Evolutionary conservation across 2,329 filamentous ascomycete genomes (phyloP).

Genomic region (Sclerotinia glacialis): DNA sequence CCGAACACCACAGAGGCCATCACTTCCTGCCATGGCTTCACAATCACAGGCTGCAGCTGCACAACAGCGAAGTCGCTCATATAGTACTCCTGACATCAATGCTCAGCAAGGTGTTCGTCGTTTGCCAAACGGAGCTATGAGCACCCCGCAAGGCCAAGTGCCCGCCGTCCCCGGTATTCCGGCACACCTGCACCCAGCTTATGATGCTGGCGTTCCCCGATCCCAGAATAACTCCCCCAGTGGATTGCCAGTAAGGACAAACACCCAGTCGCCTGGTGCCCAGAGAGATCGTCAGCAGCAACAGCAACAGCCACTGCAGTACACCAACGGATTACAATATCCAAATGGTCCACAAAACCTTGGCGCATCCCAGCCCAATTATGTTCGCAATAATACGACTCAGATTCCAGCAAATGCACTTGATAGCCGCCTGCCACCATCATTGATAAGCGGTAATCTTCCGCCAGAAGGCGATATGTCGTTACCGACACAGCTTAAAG

Average conservation of each 20-base stretch:
- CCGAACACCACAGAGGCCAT: conserved; percentile 71
- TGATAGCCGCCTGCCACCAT: conserved; percentile 45
- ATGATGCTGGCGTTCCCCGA: conserved; percentile 65
- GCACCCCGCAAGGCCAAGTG: conserved; percentile 43
- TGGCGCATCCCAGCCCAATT: conserved; percentile 38
- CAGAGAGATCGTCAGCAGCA: conserved; percentile 55
- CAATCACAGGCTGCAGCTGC: conserved; percentile 43
- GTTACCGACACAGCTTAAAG: conserved; percentile 77
- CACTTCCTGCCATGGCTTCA: conserved; percentile 68
- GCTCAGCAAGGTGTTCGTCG: conserved; percentile 54
- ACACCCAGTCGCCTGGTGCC: conserved; percentile 67
- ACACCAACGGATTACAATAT: conserved; percentile 39
- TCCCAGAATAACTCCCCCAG: conserved; percentile 80
- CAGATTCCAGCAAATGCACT: conserved; percentile 37
- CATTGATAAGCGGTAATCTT: conserved; percentile 37
- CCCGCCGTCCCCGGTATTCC: conserved; percentile 76
- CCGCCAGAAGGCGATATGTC: conserved; percentile 48
- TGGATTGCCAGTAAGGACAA: conserved; percentile 63
- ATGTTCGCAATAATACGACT: conserved; percentile 34
- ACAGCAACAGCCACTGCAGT: conserved; percentile 43
- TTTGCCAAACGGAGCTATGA: conserved; percentile 50
- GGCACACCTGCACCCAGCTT: conserved; percentile 59
- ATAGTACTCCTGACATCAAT: conserved; percentile 94
- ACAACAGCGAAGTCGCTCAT: conserved; percentile 78
- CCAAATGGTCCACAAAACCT: conserved; percentile 22